Conservation (phyloP, 1,284 basidiomycete species). For the Moesziomyces parantarcticus region DNA sequence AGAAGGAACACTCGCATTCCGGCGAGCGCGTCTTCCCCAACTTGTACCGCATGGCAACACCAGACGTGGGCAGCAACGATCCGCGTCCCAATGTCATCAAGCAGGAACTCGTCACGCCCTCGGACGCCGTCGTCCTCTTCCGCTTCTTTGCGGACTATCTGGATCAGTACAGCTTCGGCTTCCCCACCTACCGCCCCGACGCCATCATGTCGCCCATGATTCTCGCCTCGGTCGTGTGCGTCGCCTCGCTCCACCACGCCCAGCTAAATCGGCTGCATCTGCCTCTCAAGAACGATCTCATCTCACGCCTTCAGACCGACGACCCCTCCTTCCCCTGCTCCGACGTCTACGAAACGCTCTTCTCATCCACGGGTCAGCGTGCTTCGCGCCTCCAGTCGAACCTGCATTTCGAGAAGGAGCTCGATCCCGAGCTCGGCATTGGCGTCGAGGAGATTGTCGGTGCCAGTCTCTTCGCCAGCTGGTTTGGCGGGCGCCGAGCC, state of each 20-base stretch:
- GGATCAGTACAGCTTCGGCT: slow-evolving; percentile 42
- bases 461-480: slow-evolving; percentile 26
- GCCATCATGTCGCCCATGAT: slow-evolving; percentile 50
- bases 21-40: slow-evolving; percentile 28
- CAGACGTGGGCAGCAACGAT: slow-evolving; percentile 36
- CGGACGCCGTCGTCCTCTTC: slow-evolving; percentile 33
- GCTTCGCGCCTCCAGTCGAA: slow-evolving; percentile 15
- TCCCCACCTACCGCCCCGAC: slow-evolving; percentile 33
- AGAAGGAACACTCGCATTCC: slow-evolving; percentile 20
- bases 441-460: slow-evolving; percentile 41
- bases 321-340: slow-evolving; percentile 31
- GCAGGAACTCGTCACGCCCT: slow-evolving; percentile 30
- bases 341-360: slow-evolving; percentile 40
- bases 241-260: slow-evolving; percentile 36
- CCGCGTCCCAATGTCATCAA: slow-evolving; percentile 39
- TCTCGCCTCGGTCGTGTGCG: slow-evolving; percentile 22
- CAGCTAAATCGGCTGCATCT: slow-evolving; percentile 32
- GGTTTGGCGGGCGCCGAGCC: slow-evolving; percentile 32
- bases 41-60: slow-evolving; percentile 28
- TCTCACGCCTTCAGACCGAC: slow-evolving; percentile 33
- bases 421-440: slow-evolving; percentile 39
- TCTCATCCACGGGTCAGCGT: slow-evolving; percentile 21
- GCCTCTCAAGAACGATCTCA: slow-evolving; percentile 25
- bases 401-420: slow-evolving; percentile 37
- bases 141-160: slow-evolving; percentile 42